Evolutionary conservation across 352 stramenopile genomes (phyloP).

Genomic region (Poterioochromonas sp.): DNA sequence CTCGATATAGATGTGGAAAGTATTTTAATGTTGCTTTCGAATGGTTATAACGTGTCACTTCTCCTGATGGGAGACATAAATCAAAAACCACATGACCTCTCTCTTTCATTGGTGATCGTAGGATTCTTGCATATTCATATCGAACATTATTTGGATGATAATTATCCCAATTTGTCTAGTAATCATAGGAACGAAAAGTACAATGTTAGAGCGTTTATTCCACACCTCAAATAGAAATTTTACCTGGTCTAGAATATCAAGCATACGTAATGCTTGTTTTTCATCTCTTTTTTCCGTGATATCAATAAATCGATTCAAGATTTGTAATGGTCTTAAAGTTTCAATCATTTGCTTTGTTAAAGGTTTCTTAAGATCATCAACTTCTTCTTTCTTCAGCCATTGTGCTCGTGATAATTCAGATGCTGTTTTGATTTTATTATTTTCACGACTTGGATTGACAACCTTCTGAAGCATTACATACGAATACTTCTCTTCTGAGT

Average conservation of each 20-base stretch:
- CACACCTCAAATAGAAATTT: too few species aligned
- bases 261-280: too few species aligned
- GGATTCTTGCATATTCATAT: not conserved
- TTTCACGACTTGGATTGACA: not conserved
- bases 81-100: not conserved
- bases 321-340: not conserved
- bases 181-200: too few species aligned
- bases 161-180: not conserved
- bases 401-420: too few species aligned
- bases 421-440: too few species aligned
- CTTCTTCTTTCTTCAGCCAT: not conserved
- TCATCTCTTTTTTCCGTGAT: too few species aligned
- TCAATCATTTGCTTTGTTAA: not conserved
- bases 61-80: not conserved
- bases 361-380: not conserved
- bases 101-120: slow-evolving; percentile 17
- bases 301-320: not conserved
- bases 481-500: slow-evolving; percentile 22
- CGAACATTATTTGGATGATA: not conserved
- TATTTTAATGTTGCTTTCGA: not conserved
- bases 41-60: not conserved
- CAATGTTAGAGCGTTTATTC: too few species aligned
- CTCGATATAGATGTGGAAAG: not conserved
- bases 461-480: slow-evolving; percentile 12
- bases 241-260: too few species aligned